Evolutionary conservation across 768 basidiomycete genomes (phyloP).

Genomic region (Vararia minispora): DNA sequence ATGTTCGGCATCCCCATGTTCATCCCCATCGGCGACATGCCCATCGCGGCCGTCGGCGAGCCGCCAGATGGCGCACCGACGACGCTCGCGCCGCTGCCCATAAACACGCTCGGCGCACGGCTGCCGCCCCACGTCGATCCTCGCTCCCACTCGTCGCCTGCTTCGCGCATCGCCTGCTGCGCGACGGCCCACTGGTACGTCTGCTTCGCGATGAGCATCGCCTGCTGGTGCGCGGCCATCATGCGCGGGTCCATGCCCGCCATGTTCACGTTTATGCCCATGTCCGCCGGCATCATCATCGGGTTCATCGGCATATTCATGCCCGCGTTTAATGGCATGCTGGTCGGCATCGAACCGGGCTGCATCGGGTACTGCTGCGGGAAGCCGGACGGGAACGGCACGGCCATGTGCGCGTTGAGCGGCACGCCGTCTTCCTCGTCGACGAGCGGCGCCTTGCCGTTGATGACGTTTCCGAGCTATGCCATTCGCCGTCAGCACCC

Average conservation of each 20-base stretch:
- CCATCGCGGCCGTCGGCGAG: conserved; percentile 14
- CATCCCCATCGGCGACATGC: conserved; percentile 15
- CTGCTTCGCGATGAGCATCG: conserved; percentile 80
- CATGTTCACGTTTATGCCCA: conserved; percentile 8
- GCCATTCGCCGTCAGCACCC: conserved; percentile 4
- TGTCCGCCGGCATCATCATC: conserved; percentile 18
- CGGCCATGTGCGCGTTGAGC: not conserved
- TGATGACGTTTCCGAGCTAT: conserved; percentile 82
- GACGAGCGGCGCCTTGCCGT: conserved; percentile 57
- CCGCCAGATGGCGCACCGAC: conserved; percentile 6
- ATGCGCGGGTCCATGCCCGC: conserved; percentile 12
- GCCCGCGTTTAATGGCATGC: conserved; percentile 20
- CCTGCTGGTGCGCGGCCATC: conserved; percentile 74
- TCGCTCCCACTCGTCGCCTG: conserved; percentile 89
- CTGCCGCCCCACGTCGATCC: conserved; percentile 37
- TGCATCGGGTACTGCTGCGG: conserved; percentile 1
- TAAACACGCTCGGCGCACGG: conserved; percentile 24
- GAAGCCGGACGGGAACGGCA: conserved; percentile 3
- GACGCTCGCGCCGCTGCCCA: conserved; percentile 33
- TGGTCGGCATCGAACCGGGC: conserved; percentile 1
- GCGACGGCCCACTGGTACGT: conserved; percentile 86
- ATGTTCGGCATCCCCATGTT: conserved; percentile 12
- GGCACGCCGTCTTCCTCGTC: conserved; percentile 24
- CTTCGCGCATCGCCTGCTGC: conserved; percentile 80
- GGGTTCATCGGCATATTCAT: conserved; percentile 26